Evolutionary conservation across 1,284 basidiomycete genomes (phyloP), one percentile per base, ranked within the genome.

Genomic region (Pholiota adiposa): DNA sequence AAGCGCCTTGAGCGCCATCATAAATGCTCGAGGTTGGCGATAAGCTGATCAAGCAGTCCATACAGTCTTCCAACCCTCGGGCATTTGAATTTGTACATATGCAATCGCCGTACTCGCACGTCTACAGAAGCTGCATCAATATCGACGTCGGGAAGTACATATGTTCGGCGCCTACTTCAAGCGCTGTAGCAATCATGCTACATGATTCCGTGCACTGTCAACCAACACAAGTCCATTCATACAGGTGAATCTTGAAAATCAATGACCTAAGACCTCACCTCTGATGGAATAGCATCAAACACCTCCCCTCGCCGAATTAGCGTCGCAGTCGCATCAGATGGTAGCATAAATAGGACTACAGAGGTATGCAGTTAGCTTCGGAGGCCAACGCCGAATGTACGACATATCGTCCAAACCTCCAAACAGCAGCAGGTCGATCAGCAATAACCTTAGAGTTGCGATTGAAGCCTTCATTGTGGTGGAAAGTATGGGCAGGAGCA

Each of bases 91-190:
- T 31, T 19, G 54, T 58, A 40, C 64, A 65, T 11, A 65, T 51
- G 54, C 64, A 65, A 9, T 58, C 48, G 8, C 54, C 58, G 44
- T 58, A 62, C 19, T 49, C 53, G 41, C 64, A 65, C 8, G 48
- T 54, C 62, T 65, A 29, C 29, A 2, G 4, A 27, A 9, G n/a
- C 3, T 11, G 14, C 12, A 48, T 48, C 21, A 48, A n/a, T 12
- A 48, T 12, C 27, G 11, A 1, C 12, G 14, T 2, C 21, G 12
- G 12, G 27, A 11, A 11, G 19, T 4, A 48, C 2, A 48, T 16
- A 31, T 8, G 2, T 29, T 2, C 19, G 12, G 9, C 14, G 19
- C 18, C 31, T 19, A 38, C 50, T 31, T 38, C 29, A 12, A 51
- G 50, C 18, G 50, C 50, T 36, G 50, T 38, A 23, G 50, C 16